Base-by-base conservation (phyloP, 106 monocot genomes). In the Dendrobium nobile region DNA sequence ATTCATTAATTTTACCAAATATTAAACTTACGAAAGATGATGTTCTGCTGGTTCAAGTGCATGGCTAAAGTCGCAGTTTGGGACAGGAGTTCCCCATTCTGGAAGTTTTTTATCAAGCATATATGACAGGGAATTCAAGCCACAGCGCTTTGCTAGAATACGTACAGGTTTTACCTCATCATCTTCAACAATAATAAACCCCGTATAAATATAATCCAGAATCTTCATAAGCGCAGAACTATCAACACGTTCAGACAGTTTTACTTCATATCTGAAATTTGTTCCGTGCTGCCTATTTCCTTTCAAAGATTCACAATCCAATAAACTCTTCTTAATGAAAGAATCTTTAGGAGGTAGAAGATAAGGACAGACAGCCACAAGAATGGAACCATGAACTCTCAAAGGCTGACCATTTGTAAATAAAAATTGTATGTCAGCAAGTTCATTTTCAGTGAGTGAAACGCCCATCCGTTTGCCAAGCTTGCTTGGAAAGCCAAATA, bases 121-220 rank as follows among this genome's bases (percentile, higher is more conserved):
- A 80, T 74, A 20, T 10, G 54, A 82, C 58, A 98, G 75, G 54
- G 78, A 83, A 31, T 87, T 88, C 89, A 98, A 84, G 20, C 78
- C 79, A 47, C 94, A 95, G 17, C 31, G 61, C 81, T 94, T 98
- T 4, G 92, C 82, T 31, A 98, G 85, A 79, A 85, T 40, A 67
- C 80, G 87, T 28, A 95, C 42, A 2, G 89, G 85, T 75, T 80
- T 89, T 16, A 85, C 37, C 67, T 78, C 70, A 41, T 73, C 79
- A 61, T 84, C 87, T 70, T 92, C 88, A 47, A 83, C 80, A 24
- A 79, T 59, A 24, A 82, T 83, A 70, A 86, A 85, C 55, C 94
- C 92, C 15, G 94, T 91, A 83, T 95, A 98, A 80, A 84, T 73
- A 83, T 88, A 92, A 77, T 91, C 94, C 88, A 98, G 77, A 61